These are phyloP conservation scores for Centaurea solstitialis DNA, from an alignment of 129 eudicot genomes.

Conservation along the genomic window DNA sequence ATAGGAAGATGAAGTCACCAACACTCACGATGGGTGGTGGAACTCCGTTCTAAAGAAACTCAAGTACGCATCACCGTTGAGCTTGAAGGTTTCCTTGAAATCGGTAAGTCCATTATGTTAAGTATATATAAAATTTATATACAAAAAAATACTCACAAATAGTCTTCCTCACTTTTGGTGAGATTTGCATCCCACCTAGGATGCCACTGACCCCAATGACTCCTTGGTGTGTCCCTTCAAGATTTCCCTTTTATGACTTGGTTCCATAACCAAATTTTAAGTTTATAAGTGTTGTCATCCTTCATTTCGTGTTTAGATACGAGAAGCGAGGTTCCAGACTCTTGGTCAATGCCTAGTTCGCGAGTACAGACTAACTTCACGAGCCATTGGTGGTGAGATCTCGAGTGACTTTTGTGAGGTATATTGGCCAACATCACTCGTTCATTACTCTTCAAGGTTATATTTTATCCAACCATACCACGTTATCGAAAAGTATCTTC, in stretches of 20 bases:
- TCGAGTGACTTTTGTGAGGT: constrained; percentile 76
- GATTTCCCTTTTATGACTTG: background rate
- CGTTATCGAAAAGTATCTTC: background rate
- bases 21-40: constrained; percentile 54
- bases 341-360: constrained; percentile 75
- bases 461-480: background rate
- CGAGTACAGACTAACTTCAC: constrained; percentile 75
- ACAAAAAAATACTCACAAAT: background rate
- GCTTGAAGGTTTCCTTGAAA: constrained; percentile 75
- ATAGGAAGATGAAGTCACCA: constrained; percentile 65
- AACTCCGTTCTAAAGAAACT: constrained; percentile 50
- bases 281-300: background rate
- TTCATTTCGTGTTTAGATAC: constrained; percentile 46
- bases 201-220: background rate
- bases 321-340: constrained; percentile 87
- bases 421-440: background rate
- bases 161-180: background rate
- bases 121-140: background rate
- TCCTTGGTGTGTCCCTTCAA: background rate
- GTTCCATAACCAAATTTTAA: background rate
- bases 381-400: constrained; percentile 51
- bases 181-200: background rate
- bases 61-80: constrained; percentile 52
- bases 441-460: background rate
- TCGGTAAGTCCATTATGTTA: constrained; percentile 43